Evolutionary conservation across 495 filamentous ascomycete species (phyloP).

Genomic region (Chaetomium tenue): DNA sequence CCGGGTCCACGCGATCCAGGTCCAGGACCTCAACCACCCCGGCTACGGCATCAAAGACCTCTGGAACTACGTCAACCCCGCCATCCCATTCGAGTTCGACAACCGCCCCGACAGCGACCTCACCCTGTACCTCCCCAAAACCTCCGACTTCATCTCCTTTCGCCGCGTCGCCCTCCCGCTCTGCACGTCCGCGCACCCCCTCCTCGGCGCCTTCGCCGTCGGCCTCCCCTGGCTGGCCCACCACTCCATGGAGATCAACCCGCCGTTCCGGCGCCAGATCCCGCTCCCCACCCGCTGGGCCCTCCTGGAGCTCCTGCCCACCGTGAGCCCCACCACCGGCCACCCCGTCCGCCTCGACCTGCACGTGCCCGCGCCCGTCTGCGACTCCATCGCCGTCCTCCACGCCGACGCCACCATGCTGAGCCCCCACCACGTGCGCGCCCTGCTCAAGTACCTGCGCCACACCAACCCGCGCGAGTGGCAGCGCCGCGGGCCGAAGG

Average conservation of each 20-base stretch:
- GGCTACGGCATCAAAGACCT: background rate
- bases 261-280: slow-evolving; percentile 3
- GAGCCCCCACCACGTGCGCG: background rate
- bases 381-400: background rate
- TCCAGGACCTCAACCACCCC: slow-evolving; percentile 2
- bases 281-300: background rate
- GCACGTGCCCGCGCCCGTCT: no score
- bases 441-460: slow-evolving; percentile 8
- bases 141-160: no score
- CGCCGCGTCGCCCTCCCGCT: no score
- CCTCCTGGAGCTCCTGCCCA: background rate
- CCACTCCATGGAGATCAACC: slow-evolving; percentile 12
- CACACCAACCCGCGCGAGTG: slow-evolving; percentile 2
- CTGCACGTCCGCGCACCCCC: background rate
- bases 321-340: background rate
- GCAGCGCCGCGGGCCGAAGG: background rate
- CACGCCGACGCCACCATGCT: background rate
- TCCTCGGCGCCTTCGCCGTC: slow-evolving; percentile 14
- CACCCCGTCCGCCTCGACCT: background rate
- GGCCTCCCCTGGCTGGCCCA: slow-evolving; percentile 1
- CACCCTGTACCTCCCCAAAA: no score
- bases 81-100: no score
- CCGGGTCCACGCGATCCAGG: background rate
- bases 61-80: background rate
- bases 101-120: no score